Conservation (phyloP, 441 rosid genomes). For the Daphne laureola region DNA sequence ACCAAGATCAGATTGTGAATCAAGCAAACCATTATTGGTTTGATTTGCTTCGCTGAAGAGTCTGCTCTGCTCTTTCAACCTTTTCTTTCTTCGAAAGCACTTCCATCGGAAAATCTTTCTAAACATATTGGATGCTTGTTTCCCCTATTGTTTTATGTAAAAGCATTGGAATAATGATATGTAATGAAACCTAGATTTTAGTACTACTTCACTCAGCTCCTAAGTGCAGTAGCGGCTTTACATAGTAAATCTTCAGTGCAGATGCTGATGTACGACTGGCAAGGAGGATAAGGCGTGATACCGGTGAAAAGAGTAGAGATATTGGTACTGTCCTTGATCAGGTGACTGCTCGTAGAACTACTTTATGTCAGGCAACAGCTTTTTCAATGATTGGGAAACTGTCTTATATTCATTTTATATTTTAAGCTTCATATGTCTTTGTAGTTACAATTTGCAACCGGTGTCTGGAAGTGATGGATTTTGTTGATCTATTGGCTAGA, state of each 20-base stretch:
- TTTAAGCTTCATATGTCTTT: too few species aligned
- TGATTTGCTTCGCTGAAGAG: not conserved
- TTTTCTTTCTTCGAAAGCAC: too few species aligned
- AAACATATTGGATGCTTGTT: not conserved
- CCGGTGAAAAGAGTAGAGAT: slow-evolving; percentile 88
- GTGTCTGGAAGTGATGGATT: too few species aligned
- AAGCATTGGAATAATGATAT: slow-evolving; percentile 6
- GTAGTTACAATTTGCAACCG: too few species aligned
- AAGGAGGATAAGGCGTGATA: slow-evolving; percentile 95
- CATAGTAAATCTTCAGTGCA: slow-evolving; percentile 58
- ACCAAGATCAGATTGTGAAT: too few species aligned
- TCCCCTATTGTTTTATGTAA: not conserved
- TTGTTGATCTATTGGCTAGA: not conserved
- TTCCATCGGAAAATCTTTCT: too few species aligned
- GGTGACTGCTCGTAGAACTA: slow-evolving; percentile 33
- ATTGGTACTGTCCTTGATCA: slow-evolving; percentile 88
- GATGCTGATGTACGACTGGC: slow-evolving; percentile 99
- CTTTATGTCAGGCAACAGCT: too few species aligned
- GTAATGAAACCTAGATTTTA: slow-evolving; percentile 3
- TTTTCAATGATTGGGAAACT: too few species aligned
- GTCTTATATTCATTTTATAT: too few species aligned
- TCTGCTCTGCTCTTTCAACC: too few species aligned
- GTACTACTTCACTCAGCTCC: slow-evolving; percentile 20
- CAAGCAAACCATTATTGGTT: too few species aligned
- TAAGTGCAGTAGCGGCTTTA: slow-evolving; percentile 38